Conservation (phyloP, 768 basidiomycete genomes). For the Gelatoporia subvermispora region DNA sequence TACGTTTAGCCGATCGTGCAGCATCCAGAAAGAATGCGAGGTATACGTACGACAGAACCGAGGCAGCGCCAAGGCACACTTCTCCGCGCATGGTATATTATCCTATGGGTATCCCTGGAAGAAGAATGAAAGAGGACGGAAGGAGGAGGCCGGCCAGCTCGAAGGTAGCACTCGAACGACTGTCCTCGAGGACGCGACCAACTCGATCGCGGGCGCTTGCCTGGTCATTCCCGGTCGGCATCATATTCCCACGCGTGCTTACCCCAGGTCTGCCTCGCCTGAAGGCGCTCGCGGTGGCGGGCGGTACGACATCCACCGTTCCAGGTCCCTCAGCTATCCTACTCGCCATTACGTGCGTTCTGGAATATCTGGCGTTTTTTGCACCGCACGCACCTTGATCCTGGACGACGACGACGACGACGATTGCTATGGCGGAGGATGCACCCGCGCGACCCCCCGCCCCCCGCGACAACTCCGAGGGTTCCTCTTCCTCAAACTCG, state of each 20-base stretch:
- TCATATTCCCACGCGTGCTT: conserved; percentile 1
- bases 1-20: conserved; percentile 7
- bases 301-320: too few relatives aligned
- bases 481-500: too few relatives aligned
- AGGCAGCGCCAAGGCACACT: conserved; percentile 67
- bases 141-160: conserved; percentile 12
- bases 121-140: conserved; percentile 4
- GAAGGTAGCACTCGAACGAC: conserved; percentile 8
- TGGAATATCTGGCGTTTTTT: too few relatives aligned
- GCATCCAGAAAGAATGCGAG: neutral
- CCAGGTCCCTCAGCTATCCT: too few relatives aligned
- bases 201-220: neutral
- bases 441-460: neutral
- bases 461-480: neutral
- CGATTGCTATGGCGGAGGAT: neutral
- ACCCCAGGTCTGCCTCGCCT: conserved; percentile 1
- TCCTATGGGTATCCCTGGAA: conserved; percentile 2
- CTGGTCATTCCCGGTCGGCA: neutral
- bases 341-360: too few relatives aligned
- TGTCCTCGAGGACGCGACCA: conserved; percentile 8
- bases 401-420: neutral
- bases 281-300: too few relatives aligned
- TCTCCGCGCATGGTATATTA: conserved; percentile 59
- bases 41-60: conserved; percentile 62
- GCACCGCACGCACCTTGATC: too few relatives aligned